Evolutionary conservation across 2,329 filamentous ascomycete species (phyloP).

Genomic region (Exophiala calicioides): DNA sequence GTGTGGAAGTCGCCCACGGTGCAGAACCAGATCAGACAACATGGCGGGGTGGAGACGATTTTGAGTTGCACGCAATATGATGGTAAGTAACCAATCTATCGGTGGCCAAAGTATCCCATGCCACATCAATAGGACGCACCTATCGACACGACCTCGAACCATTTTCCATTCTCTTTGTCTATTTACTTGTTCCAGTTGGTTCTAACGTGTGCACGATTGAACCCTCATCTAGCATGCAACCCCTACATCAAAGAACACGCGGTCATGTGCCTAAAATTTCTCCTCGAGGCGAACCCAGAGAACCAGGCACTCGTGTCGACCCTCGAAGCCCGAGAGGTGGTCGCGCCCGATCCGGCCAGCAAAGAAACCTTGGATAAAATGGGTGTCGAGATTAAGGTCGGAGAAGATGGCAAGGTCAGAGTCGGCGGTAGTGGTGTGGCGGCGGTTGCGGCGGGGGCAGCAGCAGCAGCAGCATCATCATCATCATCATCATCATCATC

Average conservation of each 20-base stretch:
- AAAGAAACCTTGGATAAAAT: constrained; percentile 43
- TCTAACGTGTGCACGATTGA: background rate
- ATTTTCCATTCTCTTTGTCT: background rate
- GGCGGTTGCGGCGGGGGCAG: too few relatives aligned
- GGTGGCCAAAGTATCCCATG: too few relatives aligned
- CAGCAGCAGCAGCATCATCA: too few relatives aligned
- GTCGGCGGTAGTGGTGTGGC: background rate
- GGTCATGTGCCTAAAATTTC: constrained; percentile 80
- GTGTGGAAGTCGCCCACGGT: constrained; percentile 84
- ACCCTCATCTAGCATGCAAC: constrained; percentile 51
- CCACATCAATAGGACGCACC: too few relatives aligned
- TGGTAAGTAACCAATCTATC: too few relatives aligned
- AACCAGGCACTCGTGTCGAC: constrained; percentile 57
- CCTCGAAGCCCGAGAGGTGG: constrained; percentile 48
- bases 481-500: too few relatives aligned
- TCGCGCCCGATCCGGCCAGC: constrained; percentile 38
- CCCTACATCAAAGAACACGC: constrained; percentile 91
- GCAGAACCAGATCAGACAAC: constrained; percentile 81
- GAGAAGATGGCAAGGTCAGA: constrained; percentile 34
- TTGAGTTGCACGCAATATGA: constrained; percentile 90
- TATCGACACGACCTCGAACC: background rate
- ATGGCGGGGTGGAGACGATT: constrained; percentile 83
- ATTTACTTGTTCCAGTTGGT: too few relatives aligned
- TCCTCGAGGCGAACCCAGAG: constrained; percentile 54
- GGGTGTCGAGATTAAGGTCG: constrained; percentile 46